Evolutionary conservation across 2,329 filamentous ascomycete genomes (phyloP).

Genomic region (Cryphonectria japonica): DNA sequence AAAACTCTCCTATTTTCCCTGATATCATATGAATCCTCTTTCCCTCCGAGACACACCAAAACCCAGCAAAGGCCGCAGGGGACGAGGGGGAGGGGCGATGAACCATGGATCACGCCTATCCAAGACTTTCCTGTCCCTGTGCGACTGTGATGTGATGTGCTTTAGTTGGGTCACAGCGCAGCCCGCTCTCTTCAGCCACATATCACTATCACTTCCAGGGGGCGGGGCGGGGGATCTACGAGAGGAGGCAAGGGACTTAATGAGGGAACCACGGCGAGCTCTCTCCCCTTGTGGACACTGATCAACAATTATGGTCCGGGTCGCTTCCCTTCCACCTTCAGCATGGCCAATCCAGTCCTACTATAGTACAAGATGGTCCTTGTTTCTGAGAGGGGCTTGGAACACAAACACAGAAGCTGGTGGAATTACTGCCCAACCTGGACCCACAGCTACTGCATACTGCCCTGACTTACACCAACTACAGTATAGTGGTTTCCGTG

Average conservation of each 20-base stretch:
- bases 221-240: neutral
- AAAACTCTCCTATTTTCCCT: neutral
- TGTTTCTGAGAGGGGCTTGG: neutral
- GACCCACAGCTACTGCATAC: neutral
- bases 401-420: no score
- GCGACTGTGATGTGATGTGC: conserved; percentile 8
- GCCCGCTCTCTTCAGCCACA: neutral
- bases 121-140: neutral
- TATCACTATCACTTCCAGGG: neutral
- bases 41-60: neutral
- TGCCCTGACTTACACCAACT: neutral
- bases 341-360: neutral
- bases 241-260: neutral
- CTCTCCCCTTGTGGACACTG: neutral
- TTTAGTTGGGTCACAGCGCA: conserved; percentile 3
- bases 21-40: neutral
- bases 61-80: no score
- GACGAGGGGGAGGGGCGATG: neutral
- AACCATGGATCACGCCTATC: neutral
- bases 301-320: neutral
- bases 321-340: neutral
- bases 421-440: neutral
- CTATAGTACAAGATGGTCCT: neutral
- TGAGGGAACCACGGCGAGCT: neutral
- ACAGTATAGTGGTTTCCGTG: neutral